Percentiles rank a stretch among this genome's conserved stretches.
phyloP scores from a whole-genome alignment of 192 early-diverging fungal species.

The Backusella sp. region DNA sequence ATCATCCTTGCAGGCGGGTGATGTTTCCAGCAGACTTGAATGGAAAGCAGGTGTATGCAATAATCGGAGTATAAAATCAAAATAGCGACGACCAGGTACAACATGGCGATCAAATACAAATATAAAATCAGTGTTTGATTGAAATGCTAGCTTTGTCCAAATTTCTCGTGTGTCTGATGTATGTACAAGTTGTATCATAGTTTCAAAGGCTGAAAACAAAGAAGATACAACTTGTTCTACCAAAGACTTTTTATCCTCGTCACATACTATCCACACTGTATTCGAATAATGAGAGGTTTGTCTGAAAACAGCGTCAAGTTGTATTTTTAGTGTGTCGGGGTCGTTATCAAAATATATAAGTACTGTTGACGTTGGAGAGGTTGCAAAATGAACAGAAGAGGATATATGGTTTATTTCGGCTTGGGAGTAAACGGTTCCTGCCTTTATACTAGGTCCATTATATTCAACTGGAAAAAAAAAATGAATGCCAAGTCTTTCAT shows the following conservation, averaged over 20 bases:
- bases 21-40: constrained; percentile 38
- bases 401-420: neutral
- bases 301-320: neutral
- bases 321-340: neutral
- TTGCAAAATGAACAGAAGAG: neutral
- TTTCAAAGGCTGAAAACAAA: neutral
- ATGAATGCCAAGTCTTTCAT: neutral
- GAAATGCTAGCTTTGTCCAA: neutral
- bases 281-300: neutral
- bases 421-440: neutral
- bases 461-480: neutral
- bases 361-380: neutral
- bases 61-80: constrained; percentile 40
- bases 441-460: neutral
- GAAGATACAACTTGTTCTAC: neutral
- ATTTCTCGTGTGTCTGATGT: neutral
- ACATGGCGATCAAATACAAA: constrained; percentile 5
- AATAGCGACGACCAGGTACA: constrained; percentile 24
- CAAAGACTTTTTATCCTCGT: neutral
- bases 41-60: constrained; percentile 42
- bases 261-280: neutral
- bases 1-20: neutral
- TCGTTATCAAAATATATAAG: neutral
- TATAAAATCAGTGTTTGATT: neutral
- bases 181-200: neutral